Evolutionary conservation across 495 filamentous ascomycete species (phyloP).

Genomic region (Sabuloglossum arenarium): DNA sequence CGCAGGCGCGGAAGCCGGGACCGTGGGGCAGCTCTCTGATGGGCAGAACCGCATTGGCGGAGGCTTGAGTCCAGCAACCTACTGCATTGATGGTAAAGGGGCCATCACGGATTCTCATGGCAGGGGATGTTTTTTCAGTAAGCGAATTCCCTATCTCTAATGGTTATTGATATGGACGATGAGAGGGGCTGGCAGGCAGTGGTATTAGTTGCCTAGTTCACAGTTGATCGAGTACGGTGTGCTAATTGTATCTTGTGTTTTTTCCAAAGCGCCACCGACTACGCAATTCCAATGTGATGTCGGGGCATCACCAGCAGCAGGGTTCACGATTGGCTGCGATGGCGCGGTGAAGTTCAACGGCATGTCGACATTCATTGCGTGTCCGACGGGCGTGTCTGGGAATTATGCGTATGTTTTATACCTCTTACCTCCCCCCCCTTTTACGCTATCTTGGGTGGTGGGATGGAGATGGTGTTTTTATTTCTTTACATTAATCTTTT

Average conservation of each 20-base stretch:
- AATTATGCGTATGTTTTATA: slow-evolving; percentile 1
- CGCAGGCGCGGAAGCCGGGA: slow-evolving; percentile 24
- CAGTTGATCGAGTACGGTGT: too few species aligned
- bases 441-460: too few species aligned
- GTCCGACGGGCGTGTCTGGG: slow-evolving; percentile 10
- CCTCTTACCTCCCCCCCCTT: too few species aligned
- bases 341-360: slow-evolving; percentile 8
- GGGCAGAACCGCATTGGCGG: slow-evolving; percentile 33
- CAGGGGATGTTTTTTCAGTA: slow-evolving; percentile 37
- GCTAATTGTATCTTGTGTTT: background rate
- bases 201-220: too few species aligned
- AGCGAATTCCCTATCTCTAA: too few species aligned
- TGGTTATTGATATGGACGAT: too few species aligned
- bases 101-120: slow-evolving; percentile 29
- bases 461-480: too few species aligned
- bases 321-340: slow-evolving; percentile 15
- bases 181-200: too few species aligned
- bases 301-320: slow-evolving; percentile 22
- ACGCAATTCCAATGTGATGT: slow-evolving; percentile 44
- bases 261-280: slow-evolving; percentile 10
- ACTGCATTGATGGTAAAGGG: slow-evolving; percentile 26
- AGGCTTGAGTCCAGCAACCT: slow-evolving; percentile 19
- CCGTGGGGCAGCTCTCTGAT: slow-evolving; percentile 29
- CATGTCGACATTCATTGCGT: slow-evolving; percentile 9
- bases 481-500: too few species aligned